phyloP scores from a whole-genome alignment of 306 rosid species.

The Gillenia trifoliata region DNA sequence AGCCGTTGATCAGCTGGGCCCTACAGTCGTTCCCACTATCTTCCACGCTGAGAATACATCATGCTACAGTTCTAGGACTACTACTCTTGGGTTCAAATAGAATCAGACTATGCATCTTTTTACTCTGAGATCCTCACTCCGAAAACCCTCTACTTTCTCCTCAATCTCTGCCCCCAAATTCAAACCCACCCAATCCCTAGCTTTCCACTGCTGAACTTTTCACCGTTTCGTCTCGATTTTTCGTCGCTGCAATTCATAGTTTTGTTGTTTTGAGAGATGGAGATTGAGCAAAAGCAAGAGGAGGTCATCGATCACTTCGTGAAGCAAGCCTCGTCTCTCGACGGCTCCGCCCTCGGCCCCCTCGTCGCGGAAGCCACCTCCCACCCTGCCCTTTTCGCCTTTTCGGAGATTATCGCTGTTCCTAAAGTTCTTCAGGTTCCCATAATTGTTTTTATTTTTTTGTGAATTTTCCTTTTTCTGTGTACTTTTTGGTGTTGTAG shows the following conservation, averaged over 20 bases:
- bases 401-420: slow-evolving; percentile 82
- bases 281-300: slow-evolving; percentile 78
- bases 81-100: too few relatives aligned
- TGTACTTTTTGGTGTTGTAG: not conserved
- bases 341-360: slow-evolving; percentile 48
- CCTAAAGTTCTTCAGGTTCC: slow-evolving; percentile 67
- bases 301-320: slow-evolving; percentile 77
- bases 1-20: too few relatives aligned
- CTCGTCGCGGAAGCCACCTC: slow-evolving; percentile 70
- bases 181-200: slow-evolving; percentile 10
- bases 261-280: slow-evolving; percentile 38
- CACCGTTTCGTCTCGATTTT: not conserved
- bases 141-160: not conserved
- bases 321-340: slow-evolving; percentile 54
- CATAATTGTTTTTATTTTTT: not conserved
- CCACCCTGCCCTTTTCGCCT: slow-evolving; percentile 80
- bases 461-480: not conserved
- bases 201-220: not conserved
- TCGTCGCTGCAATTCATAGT: not conserved
- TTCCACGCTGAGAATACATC: too few relatives aligned
- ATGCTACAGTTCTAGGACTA: too few relatives aligned
- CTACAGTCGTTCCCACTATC: too few relatives aligned
- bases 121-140: not conserved
- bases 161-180: not conserved
- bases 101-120: too few relatives aligned